phyloP scores from a whole-genome alignment of 129 eudicot genomes.

The Flaveria robusta region DNA sequence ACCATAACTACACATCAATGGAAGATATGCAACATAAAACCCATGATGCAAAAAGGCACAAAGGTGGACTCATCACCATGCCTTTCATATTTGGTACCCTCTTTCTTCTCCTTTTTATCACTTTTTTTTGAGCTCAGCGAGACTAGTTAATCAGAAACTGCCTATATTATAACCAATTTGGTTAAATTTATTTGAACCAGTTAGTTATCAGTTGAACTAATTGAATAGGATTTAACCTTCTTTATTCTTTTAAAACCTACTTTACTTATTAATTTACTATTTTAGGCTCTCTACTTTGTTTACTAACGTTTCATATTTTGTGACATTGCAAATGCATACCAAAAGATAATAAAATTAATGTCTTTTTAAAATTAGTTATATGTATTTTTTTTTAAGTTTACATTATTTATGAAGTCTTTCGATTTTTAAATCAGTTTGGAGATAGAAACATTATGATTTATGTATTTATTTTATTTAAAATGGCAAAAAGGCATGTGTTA shows the following conservation, averaged over 20 bases:
- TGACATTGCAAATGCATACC: too few relatives aligned
- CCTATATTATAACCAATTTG: too few relatives aligned
- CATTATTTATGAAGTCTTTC: too few relatives aligned
- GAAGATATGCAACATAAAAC: conserved; percentile 31
- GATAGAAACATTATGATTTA: neutral
- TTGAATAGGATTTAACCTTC: neutral
- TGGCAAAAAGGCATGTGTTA: neutral
- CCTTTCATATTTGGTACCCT: conserved; percentile 43
- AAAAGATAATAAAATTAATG: too few relatives aligned
- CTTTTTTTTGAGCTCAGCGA: neutral
- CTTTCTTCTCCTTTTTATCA: conserved; percentile 10
- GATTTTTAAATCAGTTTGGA: too few relatives aligned
- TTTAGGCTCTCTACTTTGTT: too few relatives aligned
- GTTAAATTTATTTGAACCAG: too few relatives aligned
- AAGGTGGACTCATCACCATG: conserved; percentile 49
- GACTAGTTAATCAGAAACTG: neutral
- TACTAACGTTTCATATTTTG: too few relatives aligned
- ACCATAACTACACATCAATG: conserved; percentile 28
- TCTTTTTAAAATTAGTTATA: too few relatives aligned
- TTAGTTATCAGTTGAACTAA: too few relatives aligned
- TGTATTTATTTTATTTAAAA: neutral
- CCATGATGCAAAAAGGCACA: conserved; percentile 29
- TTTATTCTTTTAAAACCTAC: neutral
- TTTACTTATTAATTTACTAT: neutral
- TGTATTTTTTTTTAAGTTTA: too few relatives aligned